A percentile compares a stretch with the other conserved stretches of the same genome.
Conservation (phyloP, 2,329 filamentous ascomycete genomes). For the Parastagonospora avenae region DNA sequence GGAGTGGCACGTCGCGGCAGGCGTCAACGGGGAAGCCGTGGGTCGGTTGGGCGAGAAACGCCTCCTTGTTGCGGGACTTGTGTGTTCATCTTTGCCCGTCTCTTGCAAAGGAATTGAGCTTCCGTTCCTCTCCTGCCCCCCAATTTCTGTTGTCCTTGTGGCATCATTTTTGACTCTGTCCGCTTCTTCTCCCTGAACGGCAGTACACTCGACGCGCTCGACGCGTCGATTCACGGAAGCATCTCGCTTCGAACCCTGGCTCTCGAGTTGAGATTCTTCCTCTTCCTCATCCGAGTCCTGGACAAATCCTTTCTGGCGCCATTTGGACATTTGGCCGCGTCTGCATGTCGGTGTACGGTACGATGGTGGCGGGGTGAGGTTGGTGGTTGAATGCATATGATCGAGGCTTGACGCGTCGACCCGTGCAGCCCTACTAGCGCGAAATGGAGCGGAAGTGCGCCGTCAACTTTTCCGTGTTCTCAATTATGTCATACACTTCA, state of each 20-base stretch:
- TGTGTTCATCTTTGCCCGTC: neutral
- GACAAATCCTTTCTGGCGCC: conserved; percentile 56
- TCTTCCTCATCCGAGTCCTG: conserved; percentile 59
- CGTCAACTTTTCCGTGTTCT: conserved; percentile 20
- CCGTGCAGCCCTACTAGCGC: conserved; percentile 25
- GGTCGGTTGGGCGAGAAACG: conserved; percentile 15
- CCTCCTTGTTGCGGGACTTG: conserved; percentile 6
- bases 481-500: conserved; percentile 23
- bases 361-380: conserved; percentile 21
- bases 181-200: neutral
- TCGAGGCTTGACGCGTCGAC: conserved; percentile 23
- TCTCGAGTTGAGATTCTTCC: conserved; percentile 38
- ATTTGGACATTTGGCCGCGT: conserved; percentile 53
- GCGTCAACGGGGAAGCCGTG: conserved; percentile 28
- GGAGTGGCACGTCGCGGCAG: conserved; percentile 3
- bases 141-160: neutral
- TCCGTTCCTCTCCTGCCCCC: neutral
- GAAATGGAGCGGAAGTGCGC: conserved; percentile 13
- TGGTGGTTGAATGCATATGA: conserved; percentile 10
- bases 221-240: conserved; percentile 18
- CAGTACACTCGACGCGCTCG: conserved; percentile 22
- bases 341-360: conserved; percentile 40
- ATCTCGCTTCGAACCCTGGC: conserved; percentile 18
- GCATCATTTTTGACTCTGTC: neutral
- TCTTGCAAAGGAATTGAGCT: no score